Percentiles rank a stretch among this genome's conserved stretches.
phyloP scores from a whole-genome alignment of 257 asterid genomes.

The Mitragyna speciosa region DNA sequence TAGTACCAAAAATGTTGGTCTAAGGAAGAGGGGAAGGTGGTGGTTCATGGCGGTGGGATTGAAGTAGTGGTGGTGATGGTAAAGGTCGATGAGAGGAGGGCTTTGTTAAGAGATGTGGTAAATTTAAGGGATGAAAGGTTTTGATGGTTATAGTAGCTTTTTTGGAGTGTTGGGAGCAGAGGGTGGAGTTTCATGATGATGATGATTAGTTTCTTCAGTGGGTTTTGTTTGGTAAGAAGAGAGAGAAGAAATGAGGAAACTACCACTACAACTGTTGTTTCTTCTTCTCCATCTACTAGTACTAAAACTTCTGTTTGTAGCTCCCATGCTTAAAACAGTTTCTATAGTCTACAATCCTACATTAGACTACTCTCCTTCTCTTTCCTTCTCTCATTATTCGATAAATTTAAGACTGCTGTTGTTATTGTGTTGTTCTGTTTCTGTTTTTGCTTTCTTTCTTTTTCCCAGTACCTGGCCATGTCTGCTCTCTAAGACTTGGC shows the following conservation, averaged over 20 bases:
- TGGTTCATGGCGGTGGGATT: constrained; percentile 46
- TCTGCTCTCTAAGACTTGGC: constrained; percentile 17
- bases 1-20: constrained; percentile 12
- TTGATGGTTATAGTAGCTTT: constrained; percentile 61
- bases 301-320: constrained; percentile 6
- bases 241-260: constrained; percentile 24
- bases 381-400: background rate
- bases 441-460: constrained; percentile 11
- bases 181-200: constrained; percentile 60
- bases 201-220: constrained; percentile 52
- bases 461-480: constrained; percentile 8
- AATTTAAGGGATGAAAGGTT: constrained; percentile 60
- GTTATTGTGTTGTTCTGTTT: background rate
- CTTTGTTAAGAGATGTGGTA: constrained; percentile 32
- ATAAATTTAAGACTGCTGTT: background rate
- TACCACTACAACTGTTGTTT: background rate
- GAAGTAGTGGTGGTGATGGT: constrained; percentile 12
- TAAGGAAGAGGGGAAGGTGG: constrained; percentile 16
- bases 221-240: constrained; percentile 53
- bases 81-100: constrained; percentile 30
- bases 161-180: constrained; percentile 63
- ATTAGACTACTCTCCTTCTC: background rate
- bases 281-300: constrained; percentile 8
- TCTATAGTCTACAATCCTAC: background rate
- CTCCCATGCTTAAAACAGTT: constrained; percentile 15